Percentiles rank a stretch among this genome's conserved stretches.
Conservation (phyloP, 192 early-diverging fungal genomes). For the Podila epigama region DNA sequence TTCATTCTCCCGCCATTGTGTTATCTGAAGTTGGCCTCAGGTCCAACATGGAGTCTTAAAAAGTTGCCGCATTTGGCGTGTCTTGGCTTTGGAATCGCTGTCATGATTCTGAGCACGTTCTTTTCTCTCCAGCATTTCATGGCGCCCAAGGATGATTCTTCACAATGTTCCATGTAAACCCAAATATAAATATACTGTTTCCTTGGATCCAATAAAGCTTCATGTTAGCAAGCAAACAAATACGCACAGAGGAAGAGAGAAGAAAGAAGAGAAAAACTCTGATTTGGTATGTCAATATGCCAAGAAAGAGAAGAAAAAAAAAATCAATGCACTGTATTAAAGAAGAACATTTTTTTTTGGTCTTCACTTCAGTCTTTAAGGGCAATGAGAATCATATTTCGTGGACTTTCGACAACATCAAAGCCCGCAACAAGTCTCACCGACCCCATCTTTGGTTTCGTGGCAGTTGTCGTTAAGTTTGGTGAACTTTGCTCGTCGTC, state of each 20-base stretch:
- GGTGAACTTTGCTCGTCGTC: not conserved
- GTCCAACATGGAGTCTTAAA: conserved; percentile 58
- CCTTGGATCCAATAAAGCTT: no score
- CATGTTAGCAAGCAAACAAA: no score
- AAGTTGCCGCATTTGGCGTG: conserved; percentile 75
- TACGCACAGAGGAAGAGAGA: no score
- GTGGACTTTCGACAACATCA: conserved; percentile 63
- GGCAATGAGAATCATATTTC: conserved; percentile 72
- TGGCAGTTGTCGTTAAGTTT: conserved; percentile 1
- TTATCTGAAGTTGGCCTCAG: conserved; percentile 76
- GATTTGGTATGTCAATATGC: no score
- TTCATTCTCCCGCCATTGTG: conserved; percentile 89
- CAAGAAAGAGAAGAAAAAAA: no score
- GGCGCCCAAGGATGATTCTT: conserved; percentile 13
- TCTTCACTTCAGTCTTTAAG: conserved; percentile 40
- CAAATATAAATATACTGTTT: not conserved
- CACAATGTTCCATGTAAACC: conserved; percentile 27
- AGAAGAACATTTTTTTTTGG: conserved; percentile 6
- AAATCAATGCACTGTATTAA: no score
- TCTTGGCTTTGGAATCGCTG: conserved; percentile 74
- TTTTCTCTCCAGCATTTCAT: conserved; percentile 44
- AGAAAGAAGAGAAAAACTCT: no score
- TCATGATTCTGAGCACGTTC: conserved; percentile 77
- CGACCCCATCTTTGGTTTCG: conserved; percentile 26
- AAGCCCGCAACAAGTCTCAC: conserved; percentile 67